A percentile compares a stretch with the other conserved stretches of the same genome.
These are phyloP conservation scores for Phialemoniopsis sp. DNA, from an alignment of 2,329 filamentous ascomycete genomes.

Conservation along the genomic window DNA sequence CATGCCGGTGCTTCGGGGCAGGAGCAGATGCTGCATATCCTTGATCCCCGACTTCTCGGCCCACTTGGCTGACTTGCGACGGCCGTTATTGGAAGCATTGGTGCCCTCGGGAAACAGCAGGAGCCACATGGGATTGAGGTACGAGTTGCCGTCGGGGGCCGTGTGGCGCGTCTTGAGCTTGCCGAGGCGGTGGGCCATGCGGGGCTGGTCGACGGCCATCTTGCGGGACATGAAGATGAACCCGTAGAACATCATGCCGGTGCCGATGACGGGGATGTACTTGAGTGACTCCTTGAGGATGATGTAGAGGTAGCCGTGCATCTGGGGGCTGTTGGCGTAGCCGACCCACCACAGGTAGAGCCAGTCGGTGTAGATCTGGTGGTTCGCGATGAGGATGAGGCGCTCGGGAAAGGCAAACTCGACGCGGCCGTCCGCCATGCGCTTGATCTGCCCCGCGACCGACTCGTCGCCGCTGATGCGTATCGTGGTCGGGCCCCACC, in stretches of 20 bases:
- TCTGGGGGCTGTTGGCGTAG: constrained; percentile 70
- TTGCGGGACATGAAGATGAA: constrained; percentile 93
- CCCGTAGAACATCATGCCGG: constrained; percentile 79
- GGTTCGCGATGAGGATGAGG: constrained; percentile 80
- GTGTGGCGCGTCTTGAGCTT: constrained; percentile 59
- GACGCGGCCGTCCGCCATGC: constrained; percentile 67
- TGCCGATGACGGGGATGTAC: constrained; percentile 74
- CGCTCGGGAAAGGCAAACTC: constrained; percentile 78
- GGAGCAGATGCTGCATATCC: constrained; percentile 69
- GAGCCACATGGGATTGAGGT: constrained; percentile 81
- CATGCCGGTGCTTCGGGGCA: constrained; percentile 77
- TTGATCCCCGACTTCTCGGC: constrained; percentile 70
- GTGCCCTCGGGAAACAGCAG: constrained; percentile 86
- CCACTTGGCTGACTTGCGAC: constrained; percentile 69
- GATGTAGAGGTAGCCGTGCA: constrained; percentile 86
- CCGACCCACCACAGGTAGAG: constrained; percentile 90
- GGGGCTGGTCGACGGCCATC: constrained; percentile 73
- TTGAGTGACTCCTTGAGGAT: constrained; percentile 86
- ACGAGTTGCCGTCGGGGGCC: constrained; percentile 49
- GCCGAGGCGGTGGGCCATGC: constrained; percentile 68
- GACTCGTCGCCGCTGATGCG: constrained; percentile 80
- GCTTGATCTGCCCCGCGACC: constrained; percentile 69
- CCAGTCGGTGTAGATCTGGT: constrained; percentile 92
- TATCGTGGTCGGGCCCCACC: constrained; percentile 82
- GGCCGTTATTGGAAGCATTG: constrained; percentile 68